Base-by-base conservation (phyloP, 2,329 filamentous ascomycete species). In the Sporothrix brasiliensis region DNA sequence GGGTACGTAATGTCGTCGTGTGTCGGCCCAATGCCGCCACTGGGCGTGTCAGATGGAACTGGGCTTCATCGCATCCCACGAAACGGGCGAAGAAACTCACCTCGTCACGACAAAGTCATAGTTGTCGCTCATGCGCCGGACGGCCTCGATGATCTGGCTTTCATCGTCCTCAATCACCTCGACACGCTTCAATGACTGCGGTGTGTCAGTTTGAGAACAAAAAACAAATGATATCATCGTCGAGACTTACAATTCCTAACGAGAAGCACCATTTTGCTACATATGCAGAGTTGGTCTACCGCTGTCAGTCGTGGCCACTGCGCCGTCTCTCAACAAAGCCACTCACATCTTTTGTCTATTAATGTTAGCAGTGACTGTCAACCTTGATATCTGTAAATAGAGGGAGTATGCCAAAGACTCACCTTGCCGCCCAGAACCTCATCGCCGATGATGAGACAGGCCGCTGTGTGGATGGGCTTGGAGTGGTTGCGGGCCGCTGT, bases 1-100 rank as follows among this genome's bases (percentile, higher is more conserved):
- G 92, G 86, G 82, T 99, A 99, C 34, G 95, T 98, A 75, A 98
- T 98, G 78, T 99, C 95, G 80, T 99, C 95, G 83, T 98, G 94
- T 70, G 94, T 98, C 74, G 95, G 95, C 13, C 94, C 94, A 77
- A 99, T 98, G 41, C 95, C 94, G 74, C 95, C 94, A 76, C 92
- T 88, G 49, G 0, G 19, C 30, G 21, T 27, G 66, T 70, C 53
- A 49, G 27, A 10, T 44, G 41, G 24, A 5, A 27, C 9, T 3
- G 11, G 14, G 34, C 34, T 7, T 34, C 34, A 34, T 34, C 6
- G 4, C 3, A 34, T 34, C 1, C 1, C 34, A 34, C 27, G 7
- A 9, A 5, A 0, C 6, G 34, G 5, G 41, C 41, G 41, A 2
- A 44, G 2, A 44, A 7, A 44, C 69, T 72, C 76, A 84, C 86